A percentile compares a stretch with the other conserved stretches of the same genome.
phyloP scores from a whole-genome alignment of 164 flowering plant species.

The Warburgia ugandensis region DNA sequence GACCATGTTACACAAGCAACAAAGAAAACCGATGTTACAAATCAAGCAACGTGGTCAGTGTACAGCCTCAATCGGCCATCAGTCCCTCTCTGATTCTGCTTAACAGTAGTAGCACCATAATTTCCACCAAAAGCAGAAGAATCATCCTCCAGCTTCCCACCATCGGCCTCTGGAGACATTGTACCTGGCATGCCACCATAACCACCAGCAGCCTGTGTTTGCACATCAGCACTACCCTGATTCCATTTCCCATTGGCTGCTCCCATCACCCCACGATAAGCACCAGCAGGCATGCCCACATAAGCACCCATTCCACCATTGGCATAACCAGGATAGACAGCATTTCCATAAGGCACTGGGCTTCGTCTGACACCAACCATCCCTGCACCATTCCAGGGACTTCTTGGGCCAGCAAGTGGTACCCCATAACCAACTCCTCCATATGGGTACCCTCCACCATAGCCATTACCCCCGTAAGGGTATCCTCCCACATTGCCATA shows the following conservation, averaged over 20 bases:
- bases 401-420: slow-evolving; percentile 7
- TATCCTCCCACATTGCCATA: slow-evolving; percentile 7
- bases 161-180: slow-evolving; percentile 11
- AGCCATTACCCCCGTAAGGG: slow-evolving; percentile 2
- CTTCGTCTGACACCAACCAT: slow-evolving; percentile 7
- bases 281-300: slow-evolving; percentile 19
- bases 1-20: slow-evolving; percentile 8
- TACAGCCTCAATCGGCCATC: slow-evolving; percentile 17
- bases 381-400: slow-evolving; percentile 13
- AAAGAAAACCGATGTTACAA: slow-evolving; percentile 17
- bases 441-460: slow-evolving; percentile 5
- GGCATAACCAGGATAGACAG: slow-evolving; percentile 25
- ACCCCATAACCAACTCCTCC: slow-evolving; percentile 13
- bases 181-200: slow-evolving; percentile 2
- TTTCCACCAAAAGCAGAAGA: slow-evolving; percentile 17
- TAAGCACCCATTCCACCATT: slow-evolving; percentile 29
- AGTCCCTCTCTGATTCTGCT: slow-evolving; percentile 17
- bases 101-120: slow-evolving; percentile 20
- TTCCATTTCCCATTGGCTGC: slow-evolving; percentile 21
- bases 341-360: slow-evolving; percentile 9
- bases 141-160: slow-evolving; percentile 21
- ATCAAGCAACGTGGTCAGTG: slow-evolving; percentile 11
- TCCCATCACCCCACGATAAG: slow-evolving; percentile 18
- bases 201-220: slow-evolving; percentile 5
- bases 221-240: slow-evolving; percentile 18